Evolutionary conservation across 805 yeast genomes (phyloP), one percentile per base, ranked within the genome.

Genomic region (Myxozyma udenii): DNA sequence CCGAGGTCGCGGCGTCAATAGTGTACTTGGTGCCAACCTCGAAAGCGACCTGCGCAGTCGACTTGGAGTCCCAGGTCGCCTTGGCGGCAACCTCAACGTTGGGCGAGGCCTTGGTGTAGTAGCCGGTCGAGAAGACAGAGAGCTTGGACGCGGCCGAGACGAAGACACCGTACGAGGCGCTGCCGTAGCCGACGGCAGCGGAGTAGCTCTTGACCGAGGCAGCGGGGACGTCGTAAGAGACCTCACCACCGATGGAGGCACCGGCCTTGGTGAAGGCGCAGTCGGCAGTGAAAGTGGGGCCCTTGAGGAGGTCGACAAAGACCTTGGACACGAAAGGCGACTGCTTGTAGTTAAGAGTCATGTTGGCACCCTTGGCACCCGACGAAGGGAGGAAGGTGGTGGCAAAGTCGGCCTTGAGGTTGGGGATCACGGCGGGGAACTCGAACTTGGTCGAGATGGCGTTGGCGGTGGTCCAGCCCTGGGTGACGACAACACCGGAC

Each of bases 401-500:
- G 70, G 85, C 83, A 68, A 93, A 77, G 74, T 90, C 96, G 64
- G 93, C 84, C 78, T 89, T 91, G 67, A 93, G 80, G 65, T 95
- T 95, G 57, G 96, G 85, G 74, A 91, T 80, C 65, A 88, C 85
- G 73, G 90, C 95, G 54, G 84, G 79, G 66, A 93, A 79, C 78
- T 91, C 97, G 64, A 93, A 79, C 80, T 88, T 91, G 76, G 98
- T 87, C 78, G 81, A 85, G 69, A 93, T 77, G 61, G 85, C 79
- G 74, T 91, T 91, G 72, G 95, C 84, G 65, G 95, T 87, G 77
- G 90, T 84, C 96, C 98, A 90, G 69, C 96, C 96, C 79, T 93
- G 98, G 64, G 96, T 89, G 68, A 93, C 76, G 61, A 96, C 82
- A 68, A 93, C 78, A 61, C 97, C 97, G 58, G 93, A 77, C 58